Evolutionary conservation across 768 basidiomycete species (phyloP).

Genomic region (Hypholoma sublateritium): DNA sequence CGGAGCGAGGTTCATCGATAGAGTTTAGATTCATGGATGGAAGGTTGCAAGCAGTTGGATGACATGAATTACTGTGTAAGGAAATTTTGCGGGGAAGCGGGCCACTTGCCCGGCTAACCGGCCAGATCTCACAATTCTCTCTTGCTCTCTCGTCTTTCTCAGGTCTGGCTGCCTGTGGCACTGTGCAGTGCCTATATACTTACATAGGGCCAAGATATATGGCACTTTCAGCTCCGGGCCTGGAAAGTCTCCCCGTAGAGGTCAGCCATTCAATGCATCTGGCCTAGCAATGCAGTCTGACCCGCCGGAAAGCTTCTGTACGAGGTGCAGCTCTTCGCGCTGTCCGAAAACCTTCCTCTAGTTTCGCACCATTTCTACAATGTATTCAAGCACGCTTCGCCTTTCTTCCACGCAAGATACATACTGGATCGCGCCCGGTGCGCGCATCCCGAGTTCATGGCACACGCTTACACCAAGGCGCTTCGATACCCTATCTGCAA

Average conservation of each 20-base stretch:
- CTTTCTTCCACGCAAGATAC: conserved; percentile 66
- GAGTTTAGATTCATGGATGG: background rate
- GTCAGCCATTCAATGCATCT: conserved; percentile 21
- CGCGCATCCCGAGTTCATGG: conserved; percentile 13
- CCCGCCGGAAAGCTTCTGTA: conserved; percentile 62
- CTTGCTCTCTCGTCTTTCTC: background rate
- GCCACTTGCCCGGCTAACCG: too few relatives aligned
- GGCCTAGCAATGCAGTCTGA: conserved; percentile 9
- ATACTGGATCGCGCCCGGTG: conserved; percentile 39
- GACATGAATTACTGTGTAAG: too few relatives aligned
- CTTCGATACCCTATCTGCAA: conserved; percentile 67
- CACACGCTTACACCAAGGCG: conserved; percentile 41
- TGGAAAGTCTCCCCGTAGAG: conserved; percentile 42
- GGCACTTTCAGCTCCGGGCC: conserved; percentile 6
- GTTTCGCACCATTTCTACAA: conserved; percentile 51
- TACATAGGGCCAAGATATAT: background rate
- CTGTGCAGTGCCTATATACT: background rate
- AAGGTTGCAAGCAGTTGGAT: background rate
- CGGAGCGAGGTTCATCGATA: background rate
- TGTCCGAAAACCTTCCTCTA: conserved; percentile 62
- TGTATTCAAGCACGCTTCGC: conserved; percentile 55
- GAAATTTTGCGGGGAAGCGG: too few relatives aligned
- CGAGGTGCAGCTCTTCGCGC: conserved; percentile 71
- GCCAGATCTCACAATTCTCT: too few relatives aligned
- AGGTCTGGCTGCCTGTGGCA: background rate